Evolutionary conservation across 352 stramenopile species (phyloP), one percentile per base, ranked within the genome.

Genomic region (Bremia lactucae): DNA sequence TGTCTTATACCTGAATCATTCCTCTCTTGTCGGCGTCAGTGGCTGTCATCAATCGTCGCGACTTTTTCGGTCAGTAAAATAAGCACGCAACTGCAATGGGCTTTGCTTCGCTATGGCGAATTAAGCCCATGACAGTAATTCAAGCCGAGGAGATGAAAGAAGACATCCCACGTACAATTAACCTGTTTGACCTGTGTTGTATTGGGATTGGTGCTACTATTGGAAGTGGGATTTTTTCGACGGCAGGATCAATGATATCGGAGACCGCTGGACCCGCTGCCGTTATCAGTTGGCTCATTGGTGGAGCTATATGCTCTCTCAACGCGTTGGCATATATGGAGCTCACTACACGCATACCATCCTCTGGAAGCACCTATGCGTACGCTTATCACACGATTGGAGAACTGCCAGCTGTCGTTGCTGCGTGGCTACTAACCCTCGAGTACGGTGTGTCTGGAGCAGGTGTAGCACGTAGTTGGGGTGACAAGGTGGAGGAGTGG

Each of bases 371-470:
- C 31, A 95, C 82, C 3, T 98, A 98, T 66, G 77, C 84, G 7
- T 98, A 96, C 65, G 60, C 83, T 19, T 97, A 95, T 65, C 73
- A 96, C 43, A 69, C 82, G 3, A 67, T 98, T n/a, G 90, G 90
- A 23, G 92, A 97, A 51, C 64, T 97, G 2, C 81, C 86, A 0
- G 92, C 92, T 7, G 86, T 96, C 20, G 59, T 97, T 18, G 83
- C 81, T 0, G 87, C 73, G 13, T 89, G 76, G 52, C 55, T 89
- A 18, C 31, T 97, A 22, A 95, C 85, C n/a, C 65, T 97, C 9
- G 90, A 97, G 68, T 97, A 97, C 66, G 72, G 84, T 25, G 48
- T 96, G 6, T 91, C 81, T 0, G 87, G 79, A 11, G 72, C 86
- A 2, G 93, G 91, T 21, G 83, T 98, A 0, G 89, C 93, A 0